These are phyloP conservation scores for Debaryomyces maramus DNA, from an alignment of 805 yeast species.

Conservation along the genomic window DNA sequence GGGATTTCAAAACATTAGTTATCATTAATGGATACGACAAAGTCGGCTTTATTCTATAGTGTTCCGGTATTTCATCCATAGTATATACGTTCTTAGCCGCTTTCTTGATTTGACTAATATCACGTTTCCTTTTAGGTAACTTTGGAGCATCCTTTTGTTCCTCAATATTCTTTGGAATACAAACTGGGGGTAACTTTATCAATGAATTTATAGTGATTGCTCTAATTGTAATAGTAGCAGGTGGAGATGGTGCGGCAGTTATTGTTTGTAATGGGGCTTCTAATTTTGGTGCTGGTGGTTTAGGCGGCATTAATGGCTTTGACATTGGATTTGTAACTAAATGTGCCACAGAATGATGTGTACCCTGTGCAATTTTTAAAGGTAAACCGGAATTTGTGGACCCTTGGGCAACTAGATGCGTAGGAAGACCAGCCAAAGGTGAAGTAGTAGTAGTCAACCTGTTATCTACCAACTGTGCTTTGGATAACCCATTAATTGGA, in stretches of 20 bases:
- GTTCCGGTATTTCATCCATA: conserved; percentile 85
- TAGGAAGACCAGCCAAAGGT: conserved; percentile 18
- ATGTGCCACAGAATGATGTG: conserved; percentile 5
- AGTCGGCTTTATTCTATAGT: conserved; percentile 81
- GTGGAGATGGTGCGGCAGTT: conserved; percentile 22
- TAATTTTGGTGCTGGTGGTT: conserved; percentile 39
- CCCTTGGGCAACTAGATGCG: conserved; percentile 20
- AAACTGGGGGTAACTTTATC: conserved; percentile 25
- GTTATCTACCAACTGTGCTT: conserved; percentile 19
- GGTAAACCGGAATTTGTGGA: conserved; percentile 15
- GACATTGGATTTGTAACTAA: conserved; percentile 4
- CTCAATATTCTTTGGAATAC: conserved; percentile 35
- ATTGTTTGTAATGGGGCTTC: conserved; percentile 31
- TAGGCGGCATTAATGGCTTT: conserved; percentile 19
- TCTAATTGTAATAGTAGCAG: conserved; percentile 18
- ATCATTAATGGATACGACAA: conserved; percentile 79
- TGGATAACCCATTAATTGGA: conserved; percentile 16
- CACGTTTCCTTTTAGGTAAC: conserved; percentile 29
- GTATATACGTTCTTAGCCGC: conserved; percentile 64
- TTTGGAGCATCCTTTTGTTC: conserved; percentile 32
- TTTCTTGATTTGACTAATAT: conserved; percentile 37
- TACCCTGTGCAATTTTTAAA: conserved; percentile 20
- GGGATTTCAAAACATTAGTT: conserved; percentile 71
- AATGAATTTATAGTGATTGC: conserved; percentile 29
- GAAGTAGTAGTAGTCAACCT: conserved; percentile 20